phyloP scores from a whole-genome alignment of 768 basidiomycete genomes.

The Naganishia kalamii region DNA sequence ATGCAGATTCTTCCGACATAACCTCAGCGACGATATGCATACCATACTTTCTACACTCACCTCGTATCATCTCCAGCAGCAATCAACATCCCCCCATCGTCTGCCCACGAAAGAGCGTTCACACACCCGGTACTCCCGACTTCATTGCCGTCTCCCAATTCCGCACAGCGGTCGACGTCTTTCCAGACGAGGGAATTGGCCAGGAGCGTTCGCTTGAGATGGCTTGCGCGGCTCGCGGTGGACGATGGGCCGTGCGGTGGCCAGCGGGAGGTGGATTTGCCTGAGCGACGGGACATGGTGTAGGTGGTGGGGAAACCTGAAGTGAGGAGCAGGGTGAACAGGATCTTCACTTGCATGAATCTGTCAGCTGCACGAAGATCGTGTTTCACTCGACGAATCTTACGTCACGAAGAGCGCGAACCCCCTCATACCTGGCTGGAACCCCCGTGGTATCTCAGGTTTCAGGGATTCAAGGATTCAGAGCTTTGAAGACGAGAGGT shows the following conservation, averaged over 20 bases:
- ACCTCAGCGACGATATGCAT: background rate
- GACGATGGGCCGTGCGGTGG: background rate
- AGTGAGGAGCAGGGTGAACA: too few species aligned
- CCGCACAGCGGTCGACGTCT: conserved; percentile 10
- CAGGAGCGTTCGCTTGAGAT: background rate
- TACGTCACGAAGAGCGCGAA: background rate
- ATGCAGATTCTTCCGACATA: conserved; percentile 58
- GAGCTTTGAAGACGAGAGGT: too few species aligned
- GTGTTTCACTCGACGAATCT: background rate
- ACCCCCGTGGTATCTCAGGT: too few species aligned
- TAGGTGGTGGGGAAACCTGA: too few species aligned
- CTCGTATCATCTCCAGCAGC: conserved; percentile 45
- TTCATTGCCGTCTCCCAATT: conserved; percentile 55
- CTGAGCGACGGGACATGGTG: background rate
- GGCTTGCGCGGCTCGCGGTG: conserved; percentile 7
- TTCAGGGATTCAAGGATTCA: too few species aligned
- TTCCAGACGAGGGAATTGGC: conserved; percentile 10
- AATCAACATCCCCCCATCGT: conserved; percentile 40
- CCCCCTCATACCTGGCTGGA: background rate
- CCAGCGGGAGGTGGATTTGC: background rate
- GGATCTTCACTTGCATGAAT: too few species aligned
- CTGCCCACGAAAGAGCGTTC: conserved; percentile 47
- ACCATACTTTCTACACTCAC: conserved; percentile 28
- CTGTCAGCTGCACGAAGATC: background rate
- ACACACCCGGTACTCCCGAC: conserved; percentile 37